Conservation (phyloP, 2,329 filamentous ascomycete genomes). For the Aspergillus sp. region DNA sequence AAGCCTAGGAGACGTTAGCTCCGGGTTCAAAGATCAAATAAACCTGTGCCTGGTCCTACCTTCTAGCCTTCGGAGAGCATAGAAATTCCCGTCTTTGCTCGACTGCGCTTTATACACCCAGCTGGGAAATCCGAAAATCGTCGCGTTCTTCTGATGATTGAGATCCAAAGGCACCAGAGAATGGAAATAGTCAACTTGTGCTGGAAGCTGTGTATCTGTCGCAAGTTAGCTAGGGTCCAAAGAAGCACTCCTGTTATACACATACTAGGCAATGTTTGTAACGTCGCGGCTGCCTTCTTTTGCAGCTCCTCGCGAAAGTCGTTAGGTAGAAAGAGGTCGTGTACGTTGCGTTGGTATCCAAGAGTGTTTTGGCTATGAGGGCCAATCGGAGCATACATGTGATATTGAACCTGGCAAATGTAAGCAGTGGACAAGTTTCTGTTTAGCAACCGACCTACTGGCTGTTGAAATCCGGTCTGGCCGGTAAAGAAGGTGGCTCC, state of each 20-base stretch:
- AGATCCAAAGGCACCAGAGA: conserved; percentile 87
- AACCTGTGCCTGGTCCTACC: conserved; percentile 42
- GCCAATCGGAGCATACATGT: conserved; percentile 85
- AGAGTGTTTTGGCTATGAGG: conserved; percentile 77
- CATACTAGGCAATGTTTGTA: conserved; percentile 78
- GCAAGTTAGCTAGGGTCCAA: not conserved
- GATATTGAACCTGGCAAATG: conserved; percentile 70
- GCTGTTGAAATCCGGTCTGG: conserved; percentile 60
- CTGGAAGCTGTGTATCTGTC: conserved; percentile 66
- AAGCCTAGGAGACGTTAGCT: conserved; percentile 55
- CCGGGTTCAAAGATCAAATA: not conserved
- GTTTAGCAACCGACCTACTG: conserved; percentile 46
- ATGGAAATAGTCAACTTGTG: conserved; percentile 80
- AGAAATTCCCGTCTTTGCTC: conserved; percentile 82
- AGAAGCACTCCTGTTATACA: conserved; percentile 8
- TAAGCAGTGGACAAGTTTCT: not conserved
- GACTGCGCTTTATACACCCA: conserved; percentile 96
- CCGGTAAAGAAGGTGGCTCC: conserved; percentile 65
- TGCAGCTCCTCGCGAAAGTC: conserved; percentile 83
- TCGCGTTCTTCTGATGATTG: conserved; percentile 71
- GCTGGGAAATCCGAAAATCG: conserved; percentile 80
- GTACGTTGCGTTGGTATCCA: conserved; percentile 79
- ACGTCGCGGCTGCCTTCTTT: conserved; percentile 78
- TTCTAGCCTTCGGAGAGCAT: conserved; percentile 82
- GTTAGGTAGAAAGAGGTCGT: conserved; percentile 90